These are phyloP conservation scores for Trametes cubensis DNA, from an alignment of 768 basidiomycete genomes.

Conservation along the genomic window DNA sequence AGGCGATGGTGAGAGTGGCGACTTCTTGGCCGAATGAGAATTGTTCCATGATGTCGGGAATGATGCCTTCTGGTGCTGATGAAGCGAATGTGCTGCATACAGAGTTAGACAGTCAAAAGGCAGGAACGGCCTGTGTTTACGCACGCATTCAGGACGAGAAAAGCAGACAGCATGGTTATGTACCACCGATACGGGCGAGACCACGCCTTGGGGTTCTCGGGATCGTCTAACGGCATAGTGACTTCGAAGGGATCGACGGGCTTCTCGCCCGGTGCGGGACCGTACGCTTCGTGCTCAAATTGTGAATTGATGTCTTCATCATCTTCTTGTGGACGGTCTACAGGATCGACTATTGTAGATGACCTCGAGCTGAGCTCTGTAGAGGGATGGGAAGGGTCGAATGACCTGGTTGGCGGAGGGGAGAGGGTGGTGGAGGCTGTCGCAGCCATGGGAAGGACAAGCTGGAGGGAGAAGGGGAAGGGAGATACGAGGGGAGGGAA, in stretches of 20 bases:
- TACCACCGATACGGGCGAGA: constrained; percentile 31
- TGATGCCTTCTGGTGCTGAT: constrained; percentile 56
- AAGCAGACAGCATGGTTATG: constrained; percentile 28
- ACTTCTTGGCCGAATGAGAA: constrained; percentile 56
- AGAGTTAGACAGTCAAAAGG: constrained; percentile 41
- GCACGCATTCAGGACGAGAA: constrained; percentile 40
- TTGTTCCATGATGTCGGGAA: constrained; percentile 45
- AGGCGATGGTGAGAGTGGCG: constrained; percentile 56
- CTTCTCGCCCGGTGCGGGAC: constrained; percentile 31
- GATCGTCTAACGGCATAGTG: constrained; percentile 27
- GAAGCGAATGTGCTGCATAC: constrained; percentile 60
- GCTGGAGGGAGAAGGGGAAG: background rate
- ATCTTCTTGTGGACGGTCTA: background rate
- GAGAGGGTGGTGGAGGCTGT: background rate
- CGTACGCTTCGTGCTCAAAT: constrained; percentile 31
- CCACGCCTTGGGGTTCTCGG: constrained; percentile 31
- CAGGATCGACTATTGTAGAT: constrained; percentile 23
- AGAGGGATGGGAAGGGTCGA: background rate
- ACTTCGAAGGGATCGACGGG: constrained; percentile 31
- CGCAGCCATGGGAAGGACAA: constrained; percentile 1
- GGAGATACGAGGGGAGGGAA: background rate
- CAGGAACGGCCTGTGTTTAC: constrained; percentile 22
- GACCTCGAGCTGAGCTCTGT: constrained; percentile 21
- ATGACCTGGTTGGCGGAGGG: background rate
- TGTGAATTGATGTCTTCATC: constrained; percentile 25